Evolutionary conservation across 345 rosid genomes (phyloP).

Genomic region (Eucalyptus paniculata): DNA sequence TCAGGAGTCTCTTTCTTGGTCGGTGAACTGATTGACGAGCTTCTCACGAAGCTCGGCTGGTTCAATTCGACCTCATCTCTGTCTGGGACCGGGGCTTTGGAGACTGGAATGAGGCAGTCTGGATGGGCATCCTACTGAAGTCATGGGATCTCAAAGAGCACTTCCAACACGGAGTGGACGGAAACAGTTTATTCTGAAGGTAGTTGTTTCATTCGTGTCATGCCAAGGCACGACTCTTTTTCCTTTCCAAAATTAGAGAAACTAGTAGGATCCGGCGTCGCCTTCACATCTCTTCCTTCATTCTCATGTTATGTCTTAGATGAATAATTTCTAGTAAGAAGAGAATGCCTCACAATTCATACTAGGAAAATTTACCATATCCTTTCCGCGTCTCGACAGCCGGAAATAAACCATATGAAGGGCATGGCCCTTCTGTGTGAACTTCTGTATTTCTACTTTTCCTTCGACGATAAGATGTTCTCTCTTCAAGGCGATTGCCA

Average conservation of each 20-base stretch:
- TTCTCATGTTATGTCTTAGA: background rate
- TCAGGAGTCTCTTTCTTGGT: conserved; percentile 50
- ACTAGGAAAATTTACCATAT: background rate
- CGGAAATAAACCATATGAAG: background rate
- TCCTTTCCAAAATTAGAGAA: background rate
- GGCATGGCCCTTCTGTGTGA: background rate
- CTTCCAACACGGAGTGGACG: background rate
- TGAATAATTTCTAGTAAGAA: background rate
- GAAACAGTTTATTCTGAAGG: background rate
- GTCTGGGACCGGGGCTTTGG: background rate
- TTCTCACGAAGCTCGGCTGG: conserved; percentile 45
- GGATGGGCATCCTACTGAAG: background rate
- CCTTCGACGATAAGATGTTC: background rate
- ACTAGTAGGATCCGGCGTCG: background rate
- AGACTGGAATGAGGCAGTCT: background rate
- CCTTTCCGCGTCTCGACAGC: background rate
- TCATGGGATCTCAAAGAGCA: background rate
- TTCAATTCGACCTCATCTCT: conserved; percentile 3
- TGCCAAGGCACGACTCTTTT: background rate
- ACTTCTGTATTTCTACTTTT: background rate
- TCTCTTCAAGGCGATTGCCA: background rate
- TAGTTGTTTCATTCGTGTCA: background rate
- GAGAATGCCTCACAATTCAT: background rate
- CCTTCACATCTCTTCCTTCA: background rate
- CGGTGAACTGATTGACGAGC: conserved; percentile 38